Base-by-base conservation (phyloP, 2,329 filamentous ascomycete genomes). In the Colletotrichum euphorbiae region DNA sequence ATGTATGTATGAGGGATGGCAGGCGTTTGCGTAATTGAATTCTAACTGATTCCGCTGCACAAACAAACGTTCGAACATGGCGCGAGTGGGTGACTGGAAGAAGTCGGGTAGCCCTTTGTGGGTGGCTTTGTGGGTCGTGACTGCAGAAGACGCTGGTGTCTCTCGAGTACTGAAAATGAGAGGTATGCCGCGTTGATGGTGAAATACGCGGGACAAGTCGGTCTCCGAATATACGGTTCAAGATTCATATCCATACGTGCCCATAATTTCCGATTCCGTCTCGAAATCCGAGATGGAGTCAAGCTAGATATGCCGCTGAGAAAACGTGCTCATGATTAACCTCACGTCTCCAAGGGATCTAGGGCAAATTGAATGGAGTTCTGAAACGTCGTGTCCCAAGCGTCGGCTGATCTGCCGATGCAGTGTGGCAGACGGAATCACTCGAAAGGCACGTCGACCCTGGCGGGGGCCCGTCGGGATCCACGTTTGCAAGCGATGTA, bases 1-100 rank as follows among this genome's bases (percentile, higher is more conserved):
- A 66, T 69, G 69, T 67, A 70, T 70, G 69, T 70, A 69, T 70
- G 69, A 70, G 58, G 67, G 67, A 69, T 70, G 69, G 66, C 61
- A 69, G 67, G 69, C 69, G 69, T 70, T 70, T 68, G 66, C 62
- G 60, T 70, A 69, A 67, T 70, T 64, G 67, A 65, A 69, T 69
- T 70, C 55, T 67, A 19, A 61, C 56, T 67, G 58, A 56, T 56
- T 62, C 17, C 33, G 51, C 38, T 38, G 15, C 24, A 28, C 28
- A 28, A 28, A 28, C 2, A 28, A 28, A 8, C 1, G 6, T 28
- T 8, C 28, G 46, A 50, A 50, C n/a, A 6, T 50, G 19, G 19
- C 28, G 6, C 12, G 38, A 42, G n/a, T n/a, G 28, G 28, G 6
- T 28, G 28, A 28, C 6, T 28, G 28, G 28, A 28, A 7, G 28